These are phyloP conservation scores for Trichosanthes truncata DNA, from an alignment of 306 rosid species.

Conservation along the genomic window DNA sequence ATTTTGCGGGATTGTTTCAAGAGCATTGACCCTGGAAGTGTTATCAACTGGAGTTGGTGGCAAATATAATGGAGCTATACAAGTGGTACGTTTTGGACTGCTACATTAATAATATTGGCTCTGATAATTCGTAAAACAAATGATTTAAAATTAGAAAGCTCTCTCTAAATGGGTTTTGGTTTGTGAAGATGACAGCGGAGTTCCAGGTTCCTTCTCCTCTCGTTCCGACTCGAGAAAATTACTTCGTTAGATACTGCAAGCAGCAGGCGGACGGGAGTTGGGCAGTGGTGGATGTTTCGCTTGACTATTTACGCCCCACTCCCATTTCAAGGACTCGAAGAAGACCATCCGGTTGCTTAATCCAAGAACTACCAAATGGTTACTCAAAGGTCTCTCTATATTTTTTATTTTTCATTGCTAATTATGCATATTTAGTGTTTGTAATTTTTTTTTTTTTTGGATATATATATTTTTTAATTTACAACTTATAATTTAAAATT, in stretches of 20 bases:
- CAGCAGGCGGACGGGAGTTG: constrained; percentile 40
- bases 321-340: constrained; percentile 27
- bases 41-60: constrained; percentile 56
- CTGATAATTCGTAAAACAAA: too few species aligned
- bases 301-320: constrained; percentile 39
- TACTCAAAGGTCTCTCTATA: constrained; percentile 40
- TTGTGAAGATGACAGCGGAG: constrained; percentile 46
- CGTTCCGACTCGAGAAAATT: constrained; percentile 44
- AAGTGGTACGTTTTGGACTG: constrained; percentile 36
- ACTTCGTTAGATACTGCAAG: constrained; percentile 61
- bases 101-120: too few species aligned
- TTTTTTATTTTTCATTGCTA: too few species aligned
- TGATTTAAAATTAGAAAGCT: too few species aligned
- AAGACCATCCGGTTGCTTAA: constrained; percentile 83
- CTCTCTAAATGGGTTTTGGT: too few species aligned
- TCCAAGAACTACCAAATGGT: constrained; percentile 58
- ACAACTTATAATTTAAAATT: too few species aligned
- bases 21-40: constrained; percentile 51
- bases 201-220: constrained; percentile 69
- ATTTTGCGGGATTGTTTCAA: constrained; percentile 56
- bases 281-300: constrained; percentile 68
- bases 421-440: too few species aligned
- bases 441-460: too few species aligned
- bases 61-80: constrained; percentile 56
- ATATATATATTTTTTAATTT: too few species aligned